phyloP scores from a whole-genome alignment of 257 asterid species.

The Jasminum sambac region DNA sequence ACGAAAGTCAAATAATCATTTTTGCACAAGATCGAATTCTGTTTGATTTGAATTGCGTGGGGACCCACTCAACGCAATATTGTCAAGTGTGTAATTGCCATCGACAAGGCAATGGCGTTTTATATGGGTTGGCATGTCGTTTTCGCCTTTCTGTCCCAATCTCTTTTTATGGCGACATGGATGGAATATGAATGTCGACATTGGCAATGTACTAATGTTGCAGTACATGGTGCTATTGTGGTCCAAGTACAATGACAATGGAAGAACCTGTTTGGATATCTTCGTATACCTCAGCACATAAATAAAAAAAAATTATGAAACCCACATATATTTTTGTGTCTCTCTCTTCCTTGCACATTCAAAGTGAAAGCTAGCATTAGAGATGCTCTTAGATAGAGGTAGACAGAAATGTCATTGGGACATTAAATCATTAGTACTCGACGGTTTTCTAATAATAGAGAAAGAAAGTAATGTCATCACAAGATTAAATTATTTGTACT shows the following conservation, averaged over 20 bases:
- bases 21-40: background rate
- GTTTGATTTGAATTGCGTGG: background rate
- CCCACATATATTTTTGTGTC: no score
- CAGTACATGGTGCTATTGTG: background rate
- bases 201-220: background rate
- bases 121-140: conserved; percentile 21
- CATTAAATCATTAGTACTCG: no score
- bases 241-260: background rate
- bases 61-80: background rate
- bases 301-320: no score
- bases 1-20: background rate
- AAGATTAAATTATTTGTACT: no score
- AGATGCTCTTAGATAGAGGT: no score
- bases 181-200: conserved; percentile 26
- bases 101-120: conserved; percentile 25
- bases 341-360: no score
- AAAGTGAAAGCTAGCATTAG: no score
- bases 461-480: no score
- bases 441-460: no score
- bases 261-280: background rate
- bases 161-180: conserved; percentile 24
- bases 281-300: no score
- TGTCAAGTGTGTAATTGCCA: background rate
- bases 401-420: no score
- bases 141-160: background rate